Evolutionary conservation across 176 grass and related monocot genomes (phyloP), one percentile per base, ranked within the genome.

Genomic region (Bonia amplexicaulis): DNA sequence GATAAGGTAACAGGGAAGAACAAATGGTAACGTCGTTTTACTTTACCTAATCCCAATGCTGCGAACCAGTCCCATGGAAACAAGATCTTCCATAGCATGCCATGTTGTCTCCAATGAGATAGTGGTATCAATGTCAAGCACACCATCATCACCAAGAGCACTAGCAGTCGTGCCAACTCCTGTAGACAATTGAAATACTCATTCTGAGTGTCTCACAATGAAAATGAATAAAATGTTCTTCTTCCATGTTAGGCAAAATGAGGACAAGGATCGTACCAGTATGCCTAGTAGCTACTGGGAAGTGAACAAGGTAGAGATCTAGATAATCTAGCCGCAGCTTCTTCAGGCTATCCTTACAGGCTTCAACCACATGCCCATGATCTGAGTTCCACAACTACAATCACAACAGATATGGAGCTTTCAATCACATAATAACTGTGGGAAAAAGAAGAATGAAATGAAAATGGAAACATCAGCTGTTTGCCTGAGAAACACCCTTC

Each of bases 31-130:
- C 1, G 12, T n/a, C 6, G 16, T 20, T 85, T 27, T 14, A 31
- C 8, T 88, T 78, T 73, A 98, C 96, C 96, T 95, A 66, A 98
- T 95, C 49, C 96, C 93, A 37, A 98, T 98, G 80, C 89, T 93
- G 17, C 80, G 87, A 31, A 89, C 96, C 54, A 98, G 57, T 85
- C 91, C 89, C 85, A 74, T 78, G 9, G 93, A 92, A 84, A 95
- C 96, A 87, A 98, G 96, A 55, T 93, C 91, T 78, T 98, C 96
- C 93, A 98, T 95, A 7, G 93, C 89, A 89, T 93, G 96, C 96
- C 96, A 98, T n/a, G 93, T 98, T 47, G 96, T 95, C 88, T 98
- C 96, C 51, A 98, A 39, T 67, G 96, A 89, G 83, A 98, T 90
- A 58, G 91, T 95, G 51, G 89, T 93, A 86, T 98, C 93, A 33